These are phyloP conservation scores for Salix purpurea DNA, from an alignment of 345 rosid species.

Conservation along the genomic window DNA sequence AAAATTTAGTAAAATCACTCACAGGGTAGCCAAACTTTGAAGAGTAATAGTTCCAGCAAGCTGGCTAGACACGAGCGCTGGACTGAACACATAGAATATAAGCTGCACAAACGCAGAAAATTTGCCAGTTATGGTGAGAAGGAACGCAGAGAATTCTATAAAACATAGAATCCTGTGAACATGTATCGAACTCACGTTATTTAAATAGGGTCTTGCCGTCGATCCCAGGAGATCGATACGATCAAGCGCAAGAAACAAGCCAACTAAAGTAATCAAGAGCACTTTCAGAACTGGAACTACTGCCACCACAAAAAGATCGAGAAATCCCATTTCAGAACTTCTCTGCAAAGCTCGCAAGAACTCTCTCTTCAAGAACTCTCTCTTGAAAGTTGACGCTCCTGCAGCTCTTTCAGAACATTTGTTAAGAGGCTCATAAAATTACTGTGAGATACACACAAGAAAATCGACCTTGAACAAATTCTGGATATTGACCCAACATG, in stretches of 20 bases:
- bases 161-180: neutral
- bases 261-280: neutral
- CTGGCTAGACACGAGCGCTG: slow-evolving; percentile 37
- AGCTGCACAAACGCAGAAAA: neutral
- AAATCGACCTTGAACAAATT: too few relatives aligned
- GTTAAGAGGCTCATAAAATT: too few relatives aligned
- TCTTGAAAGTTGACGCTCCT: too few relatives aligned
- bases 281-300: neutral
- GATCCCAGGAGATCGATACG: neutral
- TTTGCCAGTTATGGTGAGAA: neutral
- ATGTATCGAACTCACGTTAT: neutral
- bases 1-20: slow-evolving; percentile 34
- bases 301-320: neutral
- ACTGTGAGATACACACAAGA: too few relatives aligned
- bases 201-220: neutral
- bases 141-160: neutral
- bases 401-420: too few relatives aligned
- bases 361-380: too few relatives aligned
- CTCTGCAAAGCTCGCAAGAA: too few relatives aligned
- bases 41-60: neutral
- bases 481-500: too few relatives aligned
- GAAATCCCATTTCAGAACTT: neutral
- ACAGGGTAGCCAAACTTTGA: neutral
- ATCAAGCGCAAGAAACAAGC: neutral
- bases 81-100: neutral